Evolutionary conservation across 202 grass and related monocot genomes (phyloP).

Genomic region (Carex arenaria): DNA sequence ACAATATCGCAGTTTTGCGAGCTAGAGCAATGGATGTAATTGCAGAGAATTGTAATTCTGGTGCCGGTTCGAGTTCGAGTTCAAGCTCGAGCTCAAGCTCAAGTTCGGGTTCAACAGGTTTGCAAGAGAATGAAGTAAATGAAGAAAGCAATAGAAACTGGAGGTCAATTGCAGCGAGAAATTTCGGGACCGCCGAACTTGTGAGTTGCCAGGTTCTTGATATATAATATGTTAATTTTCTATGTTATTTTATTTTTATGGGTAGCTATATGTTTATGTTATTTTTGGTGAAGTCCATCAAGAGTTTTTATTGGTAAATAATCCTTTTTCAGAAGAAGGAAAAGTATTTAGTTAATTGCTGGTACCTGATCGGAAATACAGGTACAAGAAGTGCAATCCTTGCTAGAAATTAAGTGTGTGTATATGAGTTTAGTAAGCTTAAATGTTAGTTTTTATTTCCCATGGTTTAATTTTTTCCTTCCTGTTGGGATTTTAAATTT

Average conservation of each 20-base stretch:
- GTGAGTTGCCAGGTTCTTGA: conserved; percentile 80
- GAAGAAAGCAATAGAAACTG: conserved; percentile 42
- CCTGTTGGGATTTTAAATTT: not conserved
- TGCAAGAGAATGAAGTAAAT: not conserved
- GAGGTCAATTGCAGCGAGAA: conserved; percentile 47
- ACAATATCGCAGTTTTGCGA: conserved; percentile 54
- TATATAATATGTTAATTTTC: conserved; percentile 11
- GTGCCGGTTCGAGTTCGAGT: not conserved
- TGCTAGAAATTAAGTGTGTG: not conserved
- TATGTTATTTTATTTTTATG: not conserved
- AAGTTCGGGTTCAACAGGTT: conserved; percentile 20
- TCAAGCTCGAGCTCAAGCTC: not conserved
- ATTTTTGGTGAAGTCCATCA: not conserved
- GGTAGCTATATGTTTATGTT: not conserved
- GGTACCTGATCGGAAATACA: not conserved
- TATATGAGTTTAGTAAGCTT: not conserved
- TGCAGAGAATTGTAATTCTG: not conserved
- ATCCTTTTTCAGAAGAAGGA: not conserved
- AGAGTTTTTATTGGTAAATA: not conserved
- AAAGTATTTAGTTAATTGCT: not conserved
- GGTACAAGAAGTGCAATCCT: not conserved
- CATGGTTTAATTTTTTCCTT: not conserved
- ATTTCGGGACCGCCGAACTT: conserved; percentile 73
- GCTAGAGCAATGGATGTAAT: conserved; percentile 37
- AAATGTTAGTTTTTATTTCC: not conserved